These are phyloP conservation scores for Psophocarpus tetragonolobus DNA, from an alignment of 306 rosid genomes.

Conservation along the genomic window DNA sequence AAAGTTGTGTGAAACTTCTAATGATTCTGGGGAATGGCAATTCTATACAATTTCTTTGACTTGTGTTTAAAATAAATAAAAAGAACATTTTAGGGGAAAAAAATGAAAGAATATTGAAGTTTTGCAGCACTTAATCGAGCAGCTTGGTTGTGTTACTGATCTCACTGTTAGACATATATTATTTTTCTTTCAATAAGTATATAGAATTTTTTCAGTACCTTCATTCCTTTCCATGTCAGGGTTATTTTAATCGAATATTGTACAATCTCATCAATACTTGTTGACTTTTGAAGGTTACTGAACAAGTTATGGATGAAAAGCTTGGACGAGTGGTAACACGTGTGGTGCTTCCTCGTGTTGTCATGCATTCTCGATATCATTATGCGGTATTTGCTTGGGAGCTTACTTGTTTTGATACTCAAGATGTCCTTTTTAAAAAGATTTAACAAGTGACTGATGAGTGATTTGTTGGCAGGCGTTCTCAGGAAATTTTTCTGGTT, in stretches of 20 bases:
- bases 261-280: conserved; percentile 16
- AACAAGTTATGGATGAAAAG: conserved; percentile 88
- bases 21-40: background rate
- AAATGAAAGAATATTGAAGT: background rate
- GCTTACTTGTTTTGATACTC: background rate
- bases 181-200: conserved; percentile 1
- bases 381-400: conserved; percentile 62
- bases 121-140: background rate
- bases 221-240: conserved; percentile 8
- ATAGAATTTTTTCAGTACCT: background rate
- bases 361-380: conserved; percentile 95
- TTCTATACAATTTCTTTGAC: conserved; percentile 1
- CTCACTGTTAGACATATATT: background rate
- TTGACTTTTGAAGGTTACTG: conserved; percentile 68
- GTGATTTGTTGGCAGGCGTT: conserved; percentile 65
- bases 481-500: conserved; percentile 86
- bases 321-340: conserved; percentile 90
- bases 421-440: background rate
- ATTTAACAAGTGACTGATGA: conserved; percentile 30
- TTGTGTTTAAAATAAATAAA: conserved; percentile 10
- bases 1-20: background rate
- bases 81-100: background rate
- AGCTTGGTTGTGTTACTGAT: background rate
- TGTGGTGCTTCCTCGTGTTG: conserved; percentile 97
- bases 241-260: conserved; percentile 13